Percentiles rank a stretch among this genome's conserved stretches.
Conservation (phyloP, 345 rosid species). For the Noccaea caerulescens region DNA sequence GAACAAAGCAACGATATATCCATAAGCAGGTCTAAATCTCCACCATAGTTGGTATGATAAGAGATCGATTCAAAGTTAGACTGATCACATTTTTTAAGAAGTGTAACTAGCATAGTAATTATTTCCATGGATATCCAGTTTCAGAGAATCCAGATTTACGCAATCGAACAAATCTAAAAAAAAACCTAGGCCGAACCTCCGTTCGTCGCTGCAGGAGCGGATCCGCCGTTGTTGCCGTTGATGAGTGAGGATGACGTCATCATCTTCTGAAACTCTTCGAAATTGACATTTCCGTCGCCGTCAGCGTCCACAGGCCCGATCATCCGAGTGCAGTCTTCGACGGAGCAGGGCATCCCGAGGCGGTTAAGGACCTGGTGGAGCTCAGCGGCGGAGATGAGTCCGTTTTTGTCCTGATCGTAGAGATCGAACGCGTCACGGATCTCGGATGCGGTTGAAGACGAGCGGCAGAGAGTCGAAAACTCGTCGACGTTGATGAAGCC, state of each 20-base stretch:
- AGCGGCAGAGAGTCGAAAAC: constrained; percentile 63
- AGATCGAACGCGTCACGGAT: constrained; percentile 89
- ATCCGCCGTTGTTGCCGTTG: background rate
- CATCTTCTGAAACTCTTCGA: constrained; percentile 81
- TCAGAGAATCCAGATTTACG: constrained; percentile 6
- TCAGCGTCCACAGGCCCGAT: constrained; percentile 74
- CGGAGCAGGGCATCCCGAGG: constrained; percentile 66
- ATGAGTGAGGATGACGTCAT: constrained; percentile 52
- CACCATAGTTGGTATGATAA: background rate
- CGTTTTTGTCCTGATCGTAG: constrained; percentile 81
- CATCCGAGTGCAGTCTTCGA: constrained; percentile 70
- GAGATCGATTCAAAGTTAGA: constrained; percentile 23
- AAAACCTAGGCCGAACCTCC: constrained; percentile 27
- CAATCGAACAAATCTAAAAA: background rate
- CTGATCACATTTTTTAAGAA: constrained; percentile 22
- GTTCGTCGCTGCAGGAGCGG: constrained; percentile 14
- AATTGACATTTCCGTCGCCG: constrained; percentile 86
- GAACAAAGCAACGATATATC: constrained; percentile 3
- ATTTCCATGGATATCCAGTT: background rate
- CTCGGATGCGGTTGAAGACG: constrained; percentile 59
- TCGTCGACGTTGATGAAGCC: constrained; percentile 69
- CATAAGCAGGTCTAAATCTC: constrained; percentile 20
- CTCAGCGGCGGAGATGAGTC: constrained; percentile 72
- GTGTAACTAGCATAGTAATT: constrained; percentile 2
- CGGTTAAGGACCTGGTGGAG: constrained; percentile 69